phyloP scores from a whole-genome alignment of 192 early-diverging fungal species.

The Backusella mclennaniae region DNA sequence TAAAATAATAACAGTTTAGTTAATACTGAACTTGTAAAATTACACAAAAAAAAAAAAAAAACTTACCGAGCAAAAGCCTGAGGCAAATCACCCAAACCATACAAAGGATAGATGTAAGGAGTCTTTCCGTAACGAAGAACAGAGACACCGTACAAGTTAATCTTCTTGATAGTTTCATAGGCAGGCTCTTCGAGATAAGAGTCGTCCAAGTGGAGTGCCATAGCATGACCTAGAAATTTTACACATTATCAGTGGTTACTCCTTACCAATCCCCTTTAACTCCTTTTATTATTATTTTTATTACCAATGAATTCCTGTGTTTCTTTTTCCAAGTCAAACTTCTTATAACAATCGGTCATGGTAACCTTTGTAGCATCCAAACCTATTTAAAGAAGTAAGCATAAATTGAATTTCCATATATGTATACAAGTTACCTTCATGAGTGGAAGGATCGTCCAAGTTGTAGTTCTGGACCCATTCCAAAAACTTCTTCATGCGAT shows the following conservation, averaged over 20 bases:
- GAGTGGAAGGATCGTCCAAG: slow-evolving; percentile 78
- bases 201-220: slow-evolving; percentile 96
- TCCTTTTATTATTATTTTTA: background rate
- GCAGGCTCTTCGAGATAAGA: slow-evolving; percentile 69
- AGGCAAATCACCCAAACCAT: slow-evolving; percentile 96
- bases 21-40: background rate
- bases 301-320: slow-evolving; percentile 90
- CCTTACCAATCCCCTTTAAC: slow-evolving; percentile 1
- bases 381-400: slow-evolving; percentile 9
- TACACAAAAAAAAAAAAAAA: background rate
- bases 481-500: slow-evolving; percentile 90
- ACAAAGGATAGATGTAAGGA: slow-evolving; percentile 98
- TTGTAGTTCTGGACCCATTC: slow-evolving; percentile 93
- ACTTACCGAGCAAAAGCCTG: slow-evolving; percentile 91
- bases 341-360: slow-evolving; percentile 85
- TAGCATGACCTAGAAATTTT: slow-evolving; percentile 75
- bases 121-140: slow-evolving; percentile 91
- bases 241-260: background rate
- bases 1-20: slow-evolving; percentile 24
- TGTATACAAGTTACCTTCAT: slow-evolving; percentile 45
- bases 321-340: slow-evolving; percentile 90
- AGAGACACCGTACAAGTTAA: slow-evolving; percentile 90
- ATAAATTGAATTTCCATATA: background rate
- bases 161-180: slow-evolving; percentile 84
- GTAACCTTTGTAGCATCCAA: slow-evolving; percentile 73